Percentiles rank a stretch among this genome's conserved stretches.
These are phyloP conservation scores for Fusarium temperatum DNA, from an alignment of 2,329 filamentous ascomycete species.

Conservation along the genomic window DNA sequence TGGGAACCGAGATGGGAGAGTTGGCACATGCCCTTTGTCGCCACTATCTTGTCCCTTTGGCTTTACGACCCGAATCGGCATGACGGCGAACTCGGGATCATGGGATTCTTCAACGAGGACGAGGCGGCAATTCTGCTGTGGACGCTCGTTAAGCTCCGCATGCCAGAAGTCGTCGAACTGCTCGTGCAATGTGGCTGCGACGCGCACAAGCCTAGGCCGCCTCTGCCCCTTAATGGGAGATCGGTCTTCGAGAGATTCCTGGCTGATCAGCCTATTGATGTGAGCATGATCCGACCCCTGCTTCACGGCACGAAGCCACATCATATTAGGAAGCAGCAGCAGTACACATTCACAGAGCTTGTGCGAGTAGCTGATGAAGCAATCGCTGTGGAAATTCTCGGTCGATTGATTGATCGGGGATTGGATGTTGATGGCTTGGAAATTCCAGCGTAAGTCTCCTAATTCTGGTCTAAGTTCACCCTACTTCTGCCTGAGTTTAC, in stretches of 20 bases:
- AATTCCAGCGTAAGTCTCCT: neutral
- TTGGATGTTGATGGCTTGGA: slow-evolving; percentile 31
- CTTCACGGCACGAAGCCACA: slow-evolving; percentile 13
- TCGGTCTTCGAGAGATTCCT: slow-evolving; percentile 28
- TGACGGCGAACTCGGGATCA: neutral
- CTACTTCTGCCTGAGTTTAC: neutral
- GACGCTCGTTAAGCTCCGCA: slow-evolving; percentile 4
- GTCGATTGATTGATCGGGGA: slow-evolving; percentile 12
- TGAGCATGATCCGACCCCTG: slow-evolving; percentile 8
- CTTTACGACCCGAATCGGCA: neutral
- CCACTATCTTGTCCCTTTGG: neutral
- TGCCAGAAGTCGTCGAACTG: slow-evolving; percentile 1
- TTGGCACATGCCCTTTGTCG: slow-evolving; percentile 27
- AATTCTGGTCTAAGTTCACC: neutral
- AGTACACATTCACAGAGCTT: slow-evolving; percentile 19
- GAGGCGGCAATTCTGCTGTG: slow-evolving; percentile 19
- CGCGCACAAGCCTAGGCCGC: slow-evolving; percentile 3
- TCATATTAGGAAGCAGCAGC: slow-evolving; percentile 18
- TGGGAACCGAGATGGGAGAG: slow-evolving; percentile 6
- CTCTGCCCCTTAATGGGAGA: neutral
- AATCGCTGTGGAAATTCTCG: slow-evolving; percentile 8
- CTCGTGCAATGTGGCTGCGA: slow-evolving; percentile 26
- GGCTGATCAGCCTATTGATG: neutral
- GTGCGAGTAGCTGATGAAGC: neutral
- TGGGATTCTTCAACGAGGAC: slow-evolving; percentile 1